phyloP scores from a whole-genome alignment of 1,284 basidiomycete genomes.

The Cryptococcus sp. region DNA sequence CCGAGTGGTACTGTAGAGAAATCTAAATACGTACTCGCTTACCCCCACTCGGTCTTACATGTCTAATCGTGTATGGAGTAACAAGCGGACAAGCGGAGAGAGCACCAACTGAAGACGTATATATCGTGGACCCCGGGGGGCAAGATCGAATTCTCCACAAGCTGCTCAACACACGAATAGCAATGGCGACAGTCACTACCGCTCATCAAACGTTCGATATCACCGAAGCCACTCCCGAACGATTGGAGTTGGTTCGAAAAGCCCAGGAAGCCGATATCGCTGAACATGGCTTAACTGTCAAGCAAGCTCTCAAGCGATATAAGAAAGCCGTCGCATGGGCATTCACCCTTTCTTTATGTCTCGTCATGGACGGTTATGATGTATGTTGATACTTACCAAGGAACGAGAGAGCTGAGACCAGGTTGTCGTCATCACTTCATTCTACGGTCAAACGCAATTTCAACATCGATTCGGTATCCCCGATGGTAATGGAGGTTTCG shows the following conservation, averaged over 20 bases:
- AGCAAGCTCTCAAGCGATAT: slow-evolving; percentile 24
- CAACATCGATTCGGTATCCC: slow-evolving; percentile 20
- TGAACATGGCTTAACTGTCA: slow-evolving; percentile 13
- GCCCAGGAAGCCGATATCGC: slow-evolving; percentile 14
- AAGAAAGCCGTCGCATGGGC: slow-evolving; percentile 24
- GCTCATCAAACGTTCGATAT: neutral
- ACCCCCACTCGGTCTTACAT: neutral
- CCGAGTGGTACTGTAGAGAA: neutral
- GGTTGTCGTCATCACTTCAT: slow-evolving; percentile 18
- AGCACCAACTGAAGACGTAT: neutral
- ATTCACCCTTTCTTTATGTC: slow-evolving; percentile 17
- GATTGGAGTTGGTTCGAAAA: slow-evolving; percentile 6
- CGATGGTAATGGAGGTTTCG: slow-evolving; percentile 21
- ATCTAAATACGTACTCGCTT: neutral
- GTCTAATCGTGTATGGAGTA: neutral
- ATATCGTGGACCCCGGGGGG: neutral
- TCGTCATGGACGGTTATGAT: slow-evolving; percentile 35
- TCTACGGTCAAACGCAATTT: slow-evolving; percentile 33
- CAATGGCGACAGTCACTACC: neutral
- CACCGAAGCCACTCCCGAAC: neutral
- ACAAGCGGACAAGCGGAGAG: neutral
- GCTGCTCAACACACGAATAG: neutral
- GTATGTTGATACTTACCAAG: slow-evolving; percentile 14
- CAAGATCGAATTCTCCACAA: neutral
- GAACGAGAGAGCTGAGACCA: neutral